Base-by-base conservation (phyloP, 106 monocot species). In the Dioscorea zingiberensis region DNA sequence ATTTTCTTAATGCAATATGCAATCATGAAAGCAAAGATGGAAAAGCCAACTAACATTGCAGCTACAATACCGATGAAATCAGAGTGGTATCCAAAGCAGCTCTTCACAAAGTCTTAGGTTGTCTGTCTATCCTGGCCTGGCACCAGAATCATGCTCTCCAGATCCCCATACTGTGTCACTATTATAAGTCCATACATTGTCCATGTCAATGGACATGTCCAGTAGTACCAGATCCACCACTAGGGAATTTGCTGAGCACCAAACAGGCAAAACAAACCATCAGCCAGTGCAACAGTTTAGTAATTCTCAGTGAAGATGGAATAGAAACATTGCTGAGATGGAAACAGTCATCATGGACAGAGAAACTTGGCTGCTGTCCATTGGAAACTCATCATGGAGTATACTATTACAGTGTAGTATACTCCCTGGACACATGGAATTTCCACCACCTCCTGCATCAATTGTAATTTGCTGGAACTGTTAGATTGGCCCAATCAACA, bases 221-320 rank as follows among this genome's bases (percentile, higher is more conserved):
- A 94, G 63, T 90, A 90, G 83, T 94, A 94, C 94, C 94, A 94
- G 30, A 85, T 59, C 94, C 94, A 90, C 90, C 94, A 87, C 21
- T 71, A 67, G 5, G 94, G 94, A 51, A 94, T 90, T 80, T 63
- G 90, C 94, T 94, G 90, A 49, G 69, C 48, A 32, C 13, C 3
- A 49, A 30, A 3, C 18, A 5, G 54, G 22, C 46, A 83, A 3
- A 30, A 30, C 30, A 30, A 30, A 30, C 30, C 7, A n/a, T 58
- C 47, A 47, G 12, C 13, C 2, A 25, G 21, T 21, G 6, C 38
- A 62, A 38, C 44, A 44, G 16, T 62, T 60, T 27, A 30, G 30
- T 30, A 3, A 30, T 30, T 3, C 7, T 30, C 30, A 30, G 7
- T 87, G 63, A 81, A 92, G 27, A 92, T 12, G 0, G 79, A 81